Conservation (phyloP, 352 stramenopile species). For the Pythium utonaiense region DNA sequence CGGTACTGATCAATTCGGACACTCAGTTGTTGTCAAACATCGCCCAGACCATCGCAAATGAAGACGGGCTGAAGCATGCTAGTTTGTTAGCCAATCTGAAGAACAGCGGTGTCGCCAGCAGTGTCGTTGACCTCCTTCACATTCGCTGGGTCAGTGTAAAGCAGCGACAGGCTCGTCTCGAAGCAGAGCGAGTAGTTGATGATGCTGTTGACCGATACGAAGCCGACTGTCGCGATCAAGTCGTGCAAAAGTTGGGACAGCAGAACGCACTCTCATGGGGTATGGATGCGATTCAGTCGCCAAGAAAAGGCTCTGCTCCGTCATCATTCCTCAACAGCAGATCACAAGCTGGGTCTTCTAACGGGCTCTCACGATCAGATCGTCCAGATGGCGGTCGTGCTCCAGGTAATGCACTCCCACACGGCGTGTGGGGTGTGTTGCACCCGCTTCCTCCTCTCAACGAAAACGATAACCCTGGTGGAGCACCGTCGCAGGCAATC, state of each 20-base stretch:
- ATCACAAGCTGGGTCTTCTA: not conserved
- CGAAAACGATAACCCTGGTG: constrained; percentile 43
- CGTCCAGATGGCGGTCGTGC: constrained; percentile 5
- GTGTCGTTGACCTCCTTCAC: constrained; percentile 36
- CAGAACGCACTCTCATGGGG: constrained; percentile 83
- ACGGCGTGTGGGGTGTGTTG: constrained; percentile 70
- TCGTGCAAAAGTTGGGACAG: constrained; percentile 62
- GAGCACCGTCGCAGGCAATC: constrained; percentile 21
- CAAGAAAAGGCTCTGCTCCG: constrained; percentile 31
- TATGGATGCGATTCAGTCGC: constrained; percentile 79
- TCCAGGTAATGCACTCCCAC: constrained; percentile 29
- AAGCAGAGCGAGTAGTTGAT: constrained; percentile 69
- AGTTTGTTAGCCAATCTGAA: constrained; percentile 19
- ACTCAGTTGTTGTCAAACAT: constrained; percentile 67
- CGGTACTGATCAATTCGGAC: constrained; percentile 38
- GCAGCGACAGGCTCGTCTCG: constrained; percentile 64
- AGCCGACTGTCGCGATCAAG: constrained; percentile 46
- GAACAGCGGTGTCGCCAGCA: not conserved
- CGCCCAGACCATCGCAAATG: constrained; percentile 43
- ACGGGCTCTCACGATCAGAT: constrained; percentile 3
- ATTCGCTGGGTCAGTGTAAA: constrained; percentile 69
- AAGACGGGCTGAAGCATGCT: constrained; percentile 40
- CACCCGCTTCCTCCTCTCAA: constrained; percentile 69
- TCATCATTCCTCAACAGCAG: constrained; percentile 22
- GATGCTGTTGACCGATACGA: constrained; percentile 67